Evolutionary conservation across 257 asterid species (phyloP), one percentile per base, ranked within the genome.

Genomic region (Plantago ovata): DNA sequence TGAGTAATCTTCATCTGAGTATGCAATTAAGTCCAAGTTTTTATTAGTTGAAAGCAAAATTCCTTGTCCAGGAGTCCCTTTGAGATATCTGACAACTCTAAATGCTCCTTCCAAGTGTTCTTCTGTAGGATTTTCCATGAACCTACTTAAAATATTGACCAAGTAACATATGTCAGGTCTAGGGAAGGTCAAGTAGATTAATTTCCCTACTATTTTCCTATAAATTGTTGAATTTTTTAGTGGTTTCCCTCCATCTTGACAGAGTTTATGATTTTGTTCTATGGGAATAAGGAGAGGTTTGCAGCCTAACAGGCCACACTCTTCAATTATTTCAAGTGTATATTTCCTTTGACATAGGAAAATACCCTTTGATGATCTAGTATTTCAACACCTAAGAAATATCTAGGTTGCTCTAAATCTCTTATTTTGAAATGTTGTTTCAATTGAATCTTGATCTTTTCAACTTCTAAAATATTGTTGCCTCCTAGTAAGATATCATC

Each of bases 341-440:
- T 28, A 23, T 28, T 28, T 53, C 38, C 21, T 23, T 53, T 50
- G 46, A 11, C 13, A 4, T n/a, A 53, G 10, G 13, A 1, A 14
- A 10, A 28, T 53, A 15, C 61, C 28, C n/a, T 56, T 19, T 36
- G 36, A 33, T 6, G 61, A 56, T 56, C 61, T 10, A 11, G 61
- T 28, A 15, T 10, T 39, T 56, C 47, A 18, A 56, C 38, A 7
- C 33, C 61, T 33, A 36, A 23, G 10, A 56, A 56, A 12, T 14
- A 56, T 18, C 9, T 16, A 16, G 38, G 11, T 16, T 22, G 4
- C 9, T 46, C 61, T 13, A 56, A 20, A 18, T 56, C 61, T 56
- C 21, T 20, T 6, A 20, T 38, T 0, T 15, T 9, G 16, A 53
- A 53, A 13, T 24, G 24, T 7, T 53, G 59, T 22, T 53, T 2